phyloP scores from a whole-genome alignment of 2,329 filamentous ascomycete genomes.

The Penicillium rolfsii region DNA sequence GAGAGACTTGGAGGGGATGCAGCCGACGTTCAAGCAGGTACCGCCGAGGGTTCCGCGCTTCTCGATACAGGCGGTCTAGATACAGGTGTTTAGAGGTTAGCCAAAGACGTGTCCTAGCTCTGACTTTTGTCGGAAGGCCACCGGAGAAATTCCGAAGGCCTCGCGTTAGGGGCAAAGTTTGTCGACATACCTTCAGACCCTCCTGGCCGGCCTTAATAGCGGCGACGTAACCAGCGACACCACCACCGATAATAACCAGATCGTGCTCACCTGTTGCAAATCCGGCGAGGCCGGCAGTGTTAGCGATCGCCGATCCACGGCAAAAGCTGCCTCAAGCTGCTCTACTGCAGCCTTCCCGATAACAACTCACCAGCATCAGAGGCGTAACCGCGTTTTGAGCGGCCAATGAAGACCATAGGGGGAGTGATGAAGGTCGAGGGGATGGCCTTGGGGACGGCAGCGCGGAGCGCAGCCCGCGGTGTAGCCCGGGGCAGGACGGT shows the following conservation, averaged over 20 bases:
- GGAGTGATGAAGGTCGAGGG: constrained; percentile 44
- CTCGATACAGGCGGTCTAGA: constrained; percentile 94
- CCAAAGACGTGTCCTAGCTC: constrained; percentile 5
- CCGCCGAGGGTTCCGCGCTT: constrained; percentile 94
- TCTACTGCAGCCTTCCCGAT: not conserved
- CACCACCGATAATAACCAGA: constrained; percentile 95
- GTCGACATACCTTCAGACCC: constrained; percentile 76
- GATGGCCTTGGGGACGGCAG: constrained; percentile 40
- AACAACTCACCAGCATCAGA: constrained; percentile 51
- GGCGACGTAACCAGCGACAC: constrained; percentile 97
- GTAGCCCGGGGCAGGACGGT: constrained; percentile 55
- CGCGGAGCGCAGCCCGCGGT: constrained; percentile 49
- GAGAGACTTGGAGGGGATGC: constrained; percentile 98
- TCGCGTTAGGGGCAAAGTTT: constrained; percentile 17
- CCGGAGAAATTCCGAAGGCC: not conserved
- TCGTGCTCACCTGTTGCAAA: constrained; percentile 79
- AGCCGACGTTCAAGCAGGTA: constrained; percentile 98
- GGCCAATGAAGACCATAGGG: constrained; percentile 51
- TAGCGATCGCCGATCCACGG: constrained; percentile 26
- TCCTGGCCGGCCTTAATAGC: constrained; percentile 99
- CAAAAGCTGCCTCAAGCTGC: constrained; percentile 15
- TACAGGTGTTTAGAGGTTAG: constrained; percentile 18
- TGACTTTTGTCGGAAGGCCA: not conserved
- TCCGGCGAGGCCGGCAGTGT: constrained; percentile 20
- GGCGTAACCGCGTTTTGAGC: constrained; percentile 60